Evolutionary conservation across 1,284 basidiomycete species (phyloP).

Genomic region (Wallemia hederae): DNA sequence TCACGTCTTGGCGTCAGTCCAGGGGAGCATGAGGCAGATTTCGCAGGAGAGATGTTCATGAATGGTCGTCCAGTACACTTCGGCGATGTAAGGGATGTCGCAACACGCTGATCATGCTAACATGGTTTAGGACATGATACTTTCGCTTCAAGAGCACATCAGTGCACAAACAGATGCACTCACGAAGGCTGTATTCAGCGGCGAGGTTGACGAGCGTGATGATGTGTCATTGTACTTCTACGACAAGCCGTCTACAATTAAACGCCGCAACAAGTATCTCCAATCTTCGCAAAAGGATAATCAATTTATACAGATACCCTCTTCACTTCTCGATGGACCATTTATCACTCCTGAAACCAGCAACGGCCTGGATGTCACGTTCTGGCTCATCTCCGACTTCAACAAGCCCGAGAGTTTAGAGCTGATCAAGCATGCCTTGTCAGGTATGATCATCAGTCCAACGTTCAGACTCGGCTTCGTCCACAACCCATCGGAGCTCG

Average conservation of each 20-base stretch:
- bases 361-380: background rate
- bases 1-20: background rate
- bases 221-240: constrained; percentile 53
- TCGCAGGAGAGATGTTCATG: background rate
- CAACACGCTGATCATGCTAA: background rate
- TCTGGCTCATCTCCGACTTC: background rate
- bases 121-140: background rate
- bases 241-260: constrained; percentile 41
- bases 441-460: background rate
- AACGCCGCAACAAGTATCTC: constrained; percentile 40
- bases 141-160: background rate
- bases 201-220: constrained; percentile 21
- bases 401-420: background rate
- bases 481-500: background rate
- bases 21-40: background rate
- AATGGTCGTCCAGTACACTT: background rate
- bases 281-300: constrained; percentile 19
- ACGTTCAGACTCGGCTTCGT: background rate
- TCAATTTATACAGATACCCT: background rate
- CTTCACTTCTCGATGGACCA: background rate
- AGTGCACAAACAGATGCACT: background rate
- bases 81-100: background rate
- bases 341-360: background rate
- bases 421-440: background rate
- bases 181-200: constrained; percentile 9